A percentile compares a stretch with the other conserved stretches of the same genome.
phyloP scores from a whole-genome alignment of 1,139 yeast species.

The Nadsonia starkeyi-henricii region DNA sequence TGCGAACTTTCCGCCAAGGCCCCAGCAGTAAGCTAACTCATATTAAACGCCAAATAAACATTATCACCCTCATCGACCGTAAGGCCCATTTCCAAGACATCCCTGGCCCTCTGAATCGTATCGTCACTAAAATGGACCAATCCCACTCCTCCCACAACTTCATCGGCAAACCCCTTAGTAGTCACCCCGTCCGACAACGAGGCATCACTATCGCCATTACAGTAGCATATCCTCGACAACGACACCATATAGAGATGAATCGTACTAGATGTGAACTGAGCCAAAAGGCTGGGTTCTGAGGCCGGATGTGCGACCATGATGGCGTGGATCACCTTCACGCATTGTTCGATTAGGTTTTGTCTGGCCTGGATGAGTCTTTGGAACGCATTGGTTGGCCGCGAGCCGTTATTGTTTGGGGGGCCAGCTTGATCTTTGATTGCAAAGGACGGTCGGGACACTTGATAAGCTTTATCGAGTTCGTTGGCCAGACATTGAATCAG shows the following conservation, averaged over 20 bases:
- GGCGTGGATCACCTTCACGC: neutral
- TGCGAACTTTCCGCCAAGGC: neutral
- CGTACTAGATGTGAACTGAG: neutral
- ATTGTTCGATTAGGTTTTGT: neutral
- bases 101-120: neutral
- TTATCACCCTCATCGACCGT: neutral
- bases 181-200: neutral
- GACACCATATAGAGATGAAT: neutral
- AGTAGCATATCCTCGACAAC: neutral
- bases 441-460: neutral
- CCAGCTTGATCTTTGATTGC: no score
- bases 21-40: neutral
- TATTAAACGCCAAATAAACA: neutral
- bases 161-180: no score
- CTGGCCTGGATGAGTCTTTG: neutral
- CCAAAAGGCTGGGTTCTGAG: neutral
- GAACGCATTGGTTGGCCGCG: neutral
- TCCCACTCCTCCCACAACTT: neutral
- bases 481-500: neutral
- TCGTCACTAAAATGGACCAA: neutral
- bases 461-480: neutral
- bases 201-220: neutral
- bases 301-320: neutral
- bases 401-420: neutral
- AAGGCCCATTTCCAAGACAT: neutral